Evolutionary conservation across 768 basidiomycete species (phyloP).

Genomic region (Candolleomyces eurysporus): DNA sequence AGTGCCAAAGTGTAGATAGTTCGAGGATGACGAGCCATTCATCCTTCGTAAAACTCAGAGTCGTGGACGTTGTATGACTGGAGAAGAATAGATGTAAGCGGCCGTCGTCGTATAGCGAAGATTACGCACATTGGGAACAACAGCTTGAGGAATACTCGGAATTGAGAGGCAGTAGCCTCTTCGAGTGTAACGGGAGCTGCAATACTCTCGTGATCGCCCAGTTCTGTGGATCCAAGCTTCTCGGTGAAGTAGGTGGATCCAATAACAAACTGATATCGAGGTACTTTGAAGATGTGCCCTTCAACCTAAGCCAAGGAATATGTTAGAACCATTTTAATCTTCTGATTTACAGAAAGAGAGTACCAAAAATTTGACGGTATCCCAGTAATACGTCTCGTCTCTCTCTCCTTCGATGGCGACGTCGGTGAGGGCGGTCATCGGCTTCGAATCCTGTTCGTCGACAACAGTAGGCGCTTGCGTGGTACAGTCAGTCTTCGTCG

Average conservation of each 20-base stretch:
- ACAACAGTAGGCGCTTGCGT: neutral
- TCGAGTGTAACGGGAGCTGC: neutral
- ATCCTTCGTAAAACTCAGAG: neutral
- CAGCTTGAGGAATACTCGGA: neutral
- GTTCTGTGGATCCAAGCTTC: neutral
- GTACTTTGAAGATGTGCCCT: neutral
- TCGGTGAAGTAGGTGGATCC: neutral
- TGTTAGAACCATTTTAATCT: no score
- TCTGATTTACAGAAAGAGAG: no score
- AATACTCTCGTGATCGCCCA: neutral
- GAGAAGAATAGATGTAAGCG: neutral
- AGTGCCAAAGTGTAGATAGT: constrained; percentile 7
- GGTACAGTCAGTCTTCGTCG: no score
- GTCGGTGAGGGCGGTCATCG: no score
- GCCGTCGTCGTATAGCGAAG: neutral
- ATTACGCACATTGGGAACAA: neutral
- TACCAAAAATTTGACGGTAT: neutral
- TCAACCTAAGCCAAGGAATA: neutral
- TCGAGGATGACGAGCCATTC: constrained; percentile 10
- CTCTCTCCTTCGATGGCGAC: no score
- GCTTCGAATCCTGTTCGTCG: neutral
- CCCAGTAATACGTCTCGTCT: neutral
- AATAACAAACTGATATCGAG: neutral
- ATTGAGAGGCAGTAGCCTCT: neutral
- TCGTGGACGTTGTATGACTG: neutral